A percentile compares a stretch with the other conserved stretches of the same genome.
phyloP scores from a whole-genome alignment of 176 grass and related monocot genomes.

The Poa pratensis region DNA sequence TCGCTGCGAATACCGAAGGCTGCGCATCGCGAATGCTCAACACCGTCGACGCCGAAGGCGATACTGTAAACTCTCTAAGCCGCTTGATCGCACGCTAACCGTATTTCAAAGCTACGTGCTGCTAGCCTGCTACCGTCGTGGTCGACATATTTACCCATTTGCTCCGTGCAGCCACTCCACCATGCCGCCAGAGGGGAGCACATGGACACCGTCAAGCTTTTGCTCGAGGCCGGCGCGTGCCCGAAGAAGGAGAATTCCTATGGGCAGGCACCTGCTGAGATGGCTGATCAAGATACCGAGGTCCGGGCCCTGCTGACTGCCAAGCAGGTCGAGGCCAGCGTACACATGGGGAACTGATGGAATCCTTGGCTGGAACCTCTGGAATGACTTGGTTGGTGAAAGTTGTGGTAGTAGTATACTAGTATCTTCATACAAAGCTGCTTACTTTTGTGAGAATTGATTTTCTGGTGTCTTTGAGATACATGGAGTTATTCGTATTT shows the following conservation, averaged over 20 bases:
- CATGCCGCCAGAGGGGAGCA: constrained; percentile 96
- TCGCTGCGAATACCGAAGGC: constrained; percentile 60
- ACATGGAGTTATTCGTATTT: not conserved
- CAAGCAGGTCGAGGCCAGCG: constrained; percentile 50
- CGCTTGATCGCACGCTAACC: not conserved
- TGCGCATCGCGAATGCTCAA: constrained; percentile 56
- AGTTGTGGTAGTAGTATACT: not conserved
- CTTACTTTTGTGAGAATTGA: constrained; percentile 1
- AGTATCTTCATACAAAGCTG: not conserved
- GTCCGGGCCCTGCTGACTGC: constrained; percentile 60
- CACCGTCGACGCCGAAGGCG: constrained; percentile 82
- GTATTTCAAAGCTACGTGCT: too few relatives aligned
- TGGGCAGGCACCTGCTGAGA: constrained; percentile 79
- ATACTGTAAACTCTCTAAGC: constrained; percentile 61
- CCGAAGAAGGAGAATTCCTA: constrained; percentile 74
- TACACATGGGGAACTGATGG: constrained; percentile 34
- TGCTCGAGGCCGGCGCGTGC: constrained; percentile 75
- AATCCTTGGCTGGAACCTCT: constrained; percentile 16
- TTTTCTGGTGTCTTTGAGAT: not conserved
- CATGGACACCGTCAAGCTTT: constrained; percentile 71
- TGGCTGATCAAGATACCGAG: constrained; percentile 84
- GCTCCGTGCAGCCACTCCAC: constrained; percentile 73
- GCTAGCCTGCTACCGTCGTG: too few relatives aligned
- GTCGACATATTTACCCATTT: constrained; percentile 17
- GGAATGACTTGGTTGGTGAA: not conserved